Base-by-base conservation (phyloP, 805 yeast genomes). In the Candida boidinii region DNA sequence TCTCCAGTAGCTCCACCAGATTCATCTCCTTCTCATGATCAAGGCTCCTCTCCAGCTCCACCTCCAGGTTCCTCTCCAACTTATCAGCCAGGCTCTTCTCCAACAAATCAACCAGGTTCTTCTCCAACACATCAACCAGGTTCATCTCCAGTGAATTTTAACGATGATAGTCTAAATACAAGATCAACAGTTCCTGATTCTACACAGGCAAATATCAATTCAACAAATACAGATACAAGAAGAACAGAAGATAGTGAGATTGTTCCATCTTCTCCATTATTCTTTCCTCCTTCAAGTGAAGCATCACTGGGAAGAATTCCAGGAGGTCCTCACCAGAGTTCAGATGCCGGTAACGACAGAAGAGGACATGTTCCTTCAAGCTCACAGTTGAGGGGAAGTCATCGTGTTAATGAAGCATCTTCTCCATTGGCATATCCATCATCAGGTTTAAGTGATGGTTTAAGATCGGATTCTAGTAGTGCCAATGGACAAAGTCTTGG, bases 211-310 rank as follows among this genome's bases (percentile, higher is more conserved):
- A n/a, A n/a, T n/a, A n/a, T n/a, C n/a, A n/a, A n/a, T n/a, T 53
- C 58, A 31, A 42, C 50, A 21, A 51, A 51, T 40, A 53, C 53
- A 7, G 15, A 6, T 3, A 12, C 15, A 7, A 22, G 20, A 12
- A 20, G 26, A 4, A 14, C 26, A 12, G 15, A 20, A 4, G 12
- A 18, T 13, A 26, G 11, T 15, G 12, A 7, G 16, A 8, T 13
- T 5, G 73, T 69, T 24, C 76, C 78, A 5, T 70, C 77, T 13
- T 73, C 79, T 19, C 79, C 79, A 16, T 61, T 73, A 39, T 70
- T 71, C 36, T 63, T 71, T 48, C 69, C 68, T 23, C 62, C 70
- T 19, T 64, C 73, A 10, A 65, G 72, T 30, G 56, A 53, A 28
- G 41, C 41, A n/a, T n/a, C n/a, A n/a, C n/a, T n/a, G n/a, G n/a